Base-by-base conservation (phyloP, 345 rosid species). In the Populus nigra region DNA sequence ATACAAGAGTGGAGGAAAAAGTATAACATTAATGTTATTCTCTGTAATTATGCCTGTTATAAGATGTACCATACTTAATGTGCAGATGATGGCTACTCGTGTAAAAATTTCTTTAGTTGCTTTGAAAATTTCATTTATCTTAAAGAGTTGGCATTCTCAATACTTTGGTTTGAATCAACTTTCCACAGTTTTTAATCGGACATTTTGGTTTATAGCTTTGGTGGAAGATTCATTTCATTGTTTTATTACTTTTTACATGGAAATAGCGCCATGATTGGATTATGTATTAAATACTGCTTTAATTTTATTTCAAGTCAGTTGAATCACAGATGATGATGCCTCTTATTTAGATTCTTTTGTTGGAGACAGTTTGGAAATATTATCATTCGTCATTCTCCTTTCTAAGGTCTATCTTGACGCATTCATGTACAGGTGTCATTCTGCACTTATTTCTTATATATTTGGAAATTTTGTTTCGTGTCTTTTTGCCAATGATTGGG, bases 361-460 rank as follows among this genome's bases (percentile, higher is more conserved):
- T 86, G 90, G 93, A 88, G 90, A 86, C 89, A 88, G 85, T 90
- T 87, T 90, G 97, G 91, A 89, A 86, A 88, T 86, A 85, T 87
- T 85, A 75, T 88, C 90, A 38, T 89, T 76, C 91, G 83, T 93
- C 93, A 80, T 90, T 83, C 92, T 81, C 86, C 89, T 88, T 87
- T 88, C 91, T 91, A 88, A 78, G 90, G 86, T 88, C 90, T 89
- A 82, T 89, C 91, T 83, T 90, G 85, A 83, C 89, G 90, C 88
- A 87, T 87, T 82, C 79, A 75, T 89, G 86, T 86, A 85, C 91
- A 89, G 97, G 91, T 93, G 87, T 89, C 89, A 88, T 87, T 92
- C 91, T 93, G 92, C 88, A 79, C 90, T 92, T 82, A 83, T 85
- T 76, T 82, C 90, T 77, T 79, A 61, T 78, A 73, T 77, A 79